A percentile compares a stretch with the other conserved stretches of the same genome.
phyloP scores from a whole-genome alignment of 805 yeast species.

The Cyberlindnera subsufficiens region DNA sequence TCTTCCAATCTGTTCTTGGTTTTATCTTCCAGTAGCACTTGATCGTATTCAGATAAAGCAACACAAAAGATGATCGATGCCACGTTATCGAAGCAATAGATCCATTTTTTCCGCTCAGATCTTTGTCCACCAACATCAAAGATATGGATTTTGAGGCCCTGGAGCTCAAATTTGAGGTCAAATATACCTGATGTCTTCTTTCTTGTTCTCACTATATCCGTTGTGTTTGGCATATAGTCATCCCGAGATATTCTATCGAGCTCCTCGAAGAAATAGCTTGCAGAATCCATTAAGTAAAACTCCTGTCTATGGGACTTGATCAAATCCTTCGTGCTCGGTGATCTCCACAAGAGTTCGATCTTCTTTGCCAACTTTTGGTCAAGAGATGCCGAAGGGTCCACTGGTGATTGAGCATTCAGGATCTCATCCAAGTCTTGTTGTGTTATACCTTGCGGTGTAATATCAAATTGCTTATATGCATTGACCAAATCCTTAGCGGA shows the following conservation, averaged over 20 bases:
- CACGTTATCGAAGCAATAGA: constrained; percentile 92
- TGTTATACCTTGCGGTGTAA: constrained; percentile 26
- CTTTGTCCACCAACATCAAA: constrained; percentile 95
- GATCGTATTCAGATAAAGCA: constrained; percentile 88
- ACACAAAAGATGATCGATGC: constrained; percentile 87
- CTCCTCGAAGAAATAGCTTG: constrained; percentile 68
- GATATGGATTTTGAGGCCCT: constrained; percentile 56
- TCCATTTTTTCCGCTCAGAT: constrained; percentile 95
- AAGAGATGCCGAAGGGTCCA: constrained; percentile 48
- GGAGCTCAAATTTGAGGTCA: constrained; percentile 75
- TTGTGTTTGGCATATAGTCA: constrained; percentile 64
- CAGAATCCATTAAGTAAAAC: constrained; percentile 83
- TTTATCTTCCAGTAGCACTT: constrained; percentile 70
- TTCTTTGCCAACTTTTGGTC: constrained; percentile 43
- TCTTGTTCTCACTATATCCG: constrained; percentile 81
- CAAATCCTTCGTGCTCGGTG: constrained; percentile 52
- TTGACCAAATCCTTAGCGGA: constrained; percentile 66
- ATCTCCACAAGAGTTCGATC: constrained; percentile 47
- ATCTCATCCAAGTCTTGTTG: constrained; percentile 24
- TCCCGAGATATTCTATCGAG: constrained; percentile 53
- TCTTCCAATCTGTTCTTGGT: constrained; percentile 76
- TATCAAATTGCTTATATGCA: constrained; percentile 50
- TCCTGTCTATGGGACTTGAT: constrained; percentile 56
- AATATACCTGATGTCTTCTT: constrained; percentile 90
- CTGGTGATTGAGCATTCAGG: constrained; percentile 27